A percentile compares a stretch with the other conserved stretches of the same genome.
Evolutionary conservation across 306 rosid genomes (phyloP).

Genomic region (Lathyrus aphaca): DNA sequence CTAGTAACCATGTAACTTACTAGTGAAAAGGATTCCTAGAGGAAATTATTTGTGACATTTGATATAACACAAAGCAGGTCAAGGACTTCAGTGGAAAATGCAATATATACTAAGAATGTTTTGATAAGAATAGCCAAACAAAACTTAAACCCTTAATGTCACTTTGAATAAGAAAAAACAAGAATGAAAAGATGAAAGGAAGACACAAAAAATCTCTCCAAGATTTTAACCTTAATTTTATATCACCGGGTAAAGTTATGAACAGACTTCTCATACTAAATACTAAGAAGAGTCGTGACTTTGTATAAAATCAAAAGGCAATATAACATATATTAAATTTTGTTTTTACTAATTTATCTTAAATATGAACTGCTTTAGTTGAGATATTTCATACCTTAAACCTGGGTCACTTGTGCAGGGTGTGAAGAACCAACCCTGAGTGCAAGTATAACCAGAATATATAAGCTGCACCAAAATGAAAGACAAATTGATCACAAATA

Average conservation of each 20-base stretch:
- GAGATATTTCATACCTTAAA: constrained; percentile 67
- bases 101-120: not conserved
- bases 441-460: constrained; percentile 82
- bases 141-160: not conserved
- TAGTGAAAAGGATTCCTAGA: not conserved
- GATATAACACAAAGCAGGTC: not conserved
- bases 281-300: not conserved
- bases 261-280: not conserved
- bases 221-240: not conserved
- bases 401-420: constrained; percentile 80
- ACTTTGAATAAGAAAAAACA: not conserved
- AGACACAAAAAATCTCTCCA: not conserved
- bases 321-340: not conserved
- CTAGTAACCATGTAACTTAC: not conserved
- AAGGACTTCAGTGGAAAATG: not conserved
- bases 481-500: not conserved
- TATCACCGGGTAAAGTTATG: not conserved
- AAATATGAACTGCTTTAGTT: constrained; percentile 22
- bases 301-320: not conserved
- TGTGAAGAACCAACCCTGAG: constrained; percentile 99
- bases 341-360: not conserved
- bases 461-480: constrained; percentile 54
- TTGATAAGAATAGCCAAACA: not conserved
- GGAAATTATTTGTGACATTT: constrained; percentile 1
- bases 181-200: not conserved